Percentiles rank a stretch among this genome's conserved stretches.
These are phyloP conservation scores for Sutorius eximius DNA, from an alignment of 1,284 basidiomycete species.

Conservation along the genomic window DNA sequence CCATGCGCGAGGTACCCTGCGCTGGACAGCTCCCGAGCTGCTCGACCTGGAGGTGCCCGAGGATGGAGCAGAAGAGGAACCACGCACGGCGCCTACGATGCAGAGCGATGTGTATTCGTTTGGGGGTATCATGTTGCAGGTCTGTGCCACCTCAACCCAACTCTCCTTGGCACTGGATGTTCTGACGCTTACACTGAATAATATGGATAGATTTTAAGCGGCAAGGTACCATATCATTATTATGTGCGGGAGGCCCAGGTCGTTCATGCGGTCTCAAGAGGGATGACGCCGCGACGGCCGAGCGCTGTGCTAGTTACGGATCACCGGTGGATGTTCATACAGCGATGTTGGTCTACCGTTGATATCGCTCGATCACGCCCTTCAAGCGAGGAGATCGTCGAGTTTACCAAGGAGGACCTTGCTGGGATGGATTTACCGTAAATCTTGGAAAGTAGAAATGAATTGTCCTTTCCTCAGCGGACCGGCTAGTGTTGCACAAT, in stretches of 20 bases:
- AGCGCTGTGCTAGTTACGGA: slow-evolving; percentile 2
- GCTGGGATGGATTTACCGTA: not conserved
- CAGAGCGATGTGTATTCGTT: slow-evolving; percentile 21
- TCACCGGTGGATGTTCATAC: not conserved
- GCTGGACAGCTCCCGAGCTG: not conserved
- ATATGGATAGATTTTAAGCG: slow-evolving; percentile 7
- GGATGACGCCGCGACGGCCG: slow-evolving; percentile 9
- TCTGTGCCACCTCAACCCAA: not conserved
- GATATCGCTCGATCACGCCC: slow-evolving; percentile 4
- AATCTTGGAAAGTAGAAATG: no score
- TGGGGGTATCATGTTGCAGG: slow-evolving; percentile 24
- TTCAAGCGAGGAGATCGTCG: not conserved
- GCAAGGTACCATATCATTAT: slow-evolving; percentile 17
- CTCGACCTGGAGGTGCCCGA: not conserved
- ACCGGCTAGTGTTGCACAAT: not conserved
- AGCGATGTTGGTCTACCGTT: not conserved
- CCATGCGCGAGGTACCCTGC: slow-evolving; percentile 27
- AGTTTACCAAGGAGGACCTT: slow-evolving; percentile 8
- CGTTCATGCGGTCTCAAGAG: slow-evolving; percentile 14
- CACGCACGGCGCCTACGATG: not conserved
- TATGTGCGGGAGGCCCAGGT: slow-evolving; percentile 13
- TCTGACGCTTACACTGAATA: not conserved
- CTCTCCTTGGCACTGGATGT: not conserved
- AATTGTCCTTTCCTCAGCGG: not conserved
- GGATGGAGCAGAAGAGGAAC: not conserved